Conservation (phyloP, 208 protist species). For the Tritrichomonas foetus region DNA sequence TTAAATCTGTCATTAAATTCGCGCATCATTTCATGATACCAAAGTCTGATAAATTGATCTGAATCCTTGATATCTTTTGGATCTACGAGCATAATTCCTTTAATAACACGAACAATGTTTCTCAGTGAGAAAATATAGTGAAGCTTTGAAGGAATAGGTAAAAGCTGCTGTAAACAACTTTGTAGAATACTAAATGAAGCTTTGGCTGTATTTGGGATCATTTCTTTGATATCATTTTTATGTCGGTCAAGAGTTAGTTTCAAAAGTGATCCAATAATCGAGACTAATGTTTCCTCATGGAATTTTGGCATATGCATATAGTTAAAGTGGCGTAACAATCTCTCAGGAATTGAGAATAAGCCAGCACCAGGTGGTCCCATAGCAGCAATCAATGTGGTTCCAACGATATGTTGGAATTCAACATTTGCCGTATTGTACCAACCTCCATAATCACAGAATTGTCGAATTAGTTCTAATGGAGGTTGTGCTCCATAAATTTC, state of each 20-base stretch:
- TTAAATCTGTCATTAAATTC: constrained; percentile 92
- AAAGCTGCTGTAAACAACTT: constrained; percentile 60
- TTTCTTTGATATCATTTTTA: constrained; percentile 63
- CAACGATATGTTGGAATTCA: constrained; percentile 81
- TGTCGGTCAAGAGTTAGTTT: constrained; percentile 53
- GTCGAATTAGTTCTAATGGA: constrained; percentile 89
- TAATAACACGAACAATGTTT: constrained; percentile 81
- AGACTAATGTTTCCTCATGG: constrained; percentile 45
- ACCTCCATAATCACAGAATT: constrained; percentile 85
- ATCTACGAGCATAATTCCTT: constrained; percentile 47
- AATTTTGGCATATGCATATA: constrained; percentile 51
- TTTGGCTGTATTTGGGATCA: background rate
- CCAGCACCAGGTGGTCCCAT: constrained; percentile 86
- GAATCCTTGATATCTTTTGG: constrained; percentile 48
- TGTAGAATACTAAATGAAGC: constrained; percentile 57
- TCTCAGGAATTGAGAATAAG: constrained; percentile 81
- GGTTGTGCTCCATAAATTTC: constrained; percentile 90
- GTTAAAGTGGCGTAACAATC: constrained; percentile 94
- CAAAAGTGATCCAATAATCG: constrained; percentile 62
- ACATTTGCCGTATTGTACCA: constrained; percentile 89
- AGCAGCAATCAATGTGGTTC: constrained; percentile 82
- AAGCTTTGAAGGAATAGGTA: constrained; percentile 83
- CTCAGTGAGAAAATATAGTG: constrained; percentile 98
- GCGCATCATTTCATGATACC: constrained; percentile 83
- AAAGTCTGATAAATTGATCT: constrained; percentile 65